Base-by-base conservation (phyloP, 75 land plant genomes). In the Sequoiadendron giganteum region DNA sequence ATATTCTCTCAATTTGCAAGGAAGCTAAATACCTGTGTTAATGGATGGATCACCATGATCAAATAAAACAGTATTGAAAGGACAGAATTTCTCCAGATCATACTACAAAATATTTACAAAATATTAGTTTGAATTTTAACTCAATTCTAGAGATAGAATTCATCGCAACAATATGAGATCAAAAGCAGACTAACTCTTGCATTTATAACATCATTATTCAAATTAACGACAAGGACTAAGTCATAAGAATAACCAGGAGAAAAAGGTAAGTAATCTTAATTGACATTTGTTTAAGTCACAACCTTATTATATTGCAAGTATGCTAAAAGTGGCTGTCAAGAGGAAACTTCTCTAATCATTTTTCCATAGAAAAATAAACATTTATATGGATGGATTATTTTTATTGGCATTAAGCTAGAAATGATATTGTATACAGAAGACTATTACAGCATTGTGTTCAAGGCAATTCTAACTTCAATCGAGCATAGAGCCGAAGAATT, bases 41-140 rank as follows among this genome's bases (percentile, higher is more conserved):
- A 98, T 94, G 21, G 99, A 98, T 81, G 99, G 99, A 87, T 98
- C 99, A 10, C 96, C 95, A 87, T 98, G 99, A 91, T 98, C 99
- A 80, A 97, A 85, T 86, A 97, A 88, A 25, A 98, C 99, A 54
- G 99, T 98, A 85, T 95, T 98, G 89, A 91, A 93, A 28, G 99
- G 99, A 87, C 99, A 98, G 90, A 97, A 98, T 88, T 95, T 97
- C 88, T 91, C 95, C 86, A 98, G 85, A 88, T 98, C 95, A 87
- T 98, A 98, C 99, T 98, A 95, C 85, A 93, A 88, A 84, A 25
- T 85, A 15, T 70, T 58, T 54, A 15, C 21, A 32, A 86, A 34
- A 40, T 36, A 79, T 10, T 82, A 82, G n/a, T 19, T 3, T 47
- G 32, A 47, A 82, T 45, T 52, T 82, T 45, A 82, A 47, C 84